phyloP scores from a whole-genome alignment of 1,284 basidiomycete genomes.

The Irpex rosettiformis region DNA sequence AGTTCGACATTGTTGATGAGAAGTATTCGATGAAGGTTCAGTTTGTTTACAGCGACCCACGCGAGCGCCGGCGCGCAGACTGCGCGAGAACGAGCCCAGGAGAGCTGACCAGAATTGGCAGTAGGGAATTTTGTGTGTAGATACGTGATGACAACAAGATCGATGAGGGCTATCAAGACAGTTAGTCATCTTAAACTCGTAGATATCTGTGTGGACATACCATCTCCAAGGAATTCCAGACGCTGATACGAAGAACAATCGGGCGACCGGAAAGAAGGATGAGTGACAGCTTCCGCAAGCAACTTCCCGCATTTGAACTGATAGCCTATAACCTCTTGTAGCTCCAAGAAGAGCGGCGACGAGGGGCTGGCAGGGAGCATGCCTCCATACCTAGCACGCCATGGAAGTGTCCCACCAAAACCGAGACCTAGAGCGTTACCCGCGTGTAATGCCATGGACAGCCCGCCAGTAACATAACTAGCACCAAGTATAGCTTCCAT shows the following conservation, averaged over 20 bases:
- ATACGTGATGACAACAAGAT: constrained; percentile 71
- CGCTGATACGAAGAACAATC: constrained; percentile 73
- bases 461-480: constrained; percentile 65
- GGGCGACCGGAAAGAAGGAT: constrained; percentile 64
- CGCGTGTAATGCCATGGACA: constrained; percentile 60
- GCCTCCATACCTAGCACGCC: constrained; percentile 49
- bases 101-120: constrained; percentile 73
- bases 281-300: constrained; percentile 74
- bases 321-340: constrained; percentile 71
- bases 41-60: constrained; percentile 58
- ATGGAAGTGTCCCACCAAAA: constrained; percentile 66
- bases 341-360: constrained; percentile 44
- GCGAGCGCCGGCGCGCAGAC: constrained; percentile 76
- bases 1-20: constrained; percentile 71
- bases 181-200: background rate
- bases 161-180: constrained; percentile 57
- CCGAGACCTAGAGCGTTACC: constrained; percentile 64
- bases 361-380: constrained; percentile 30
- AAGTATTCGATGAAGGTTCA: constrained; percentile 68
- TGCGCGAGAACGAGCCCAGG: constrained; percentile 63
- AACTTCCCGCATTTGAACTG: constrained; percentile 59
- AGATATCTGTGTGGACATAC: no score
- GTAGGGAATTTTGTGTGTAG: constrained; percentile 65
- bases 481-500: constrained; percentile 83
- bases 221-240: constrained; percentile 83